Evolutionary conservation across 805 yeast species (phyloP).

Genomic region (Metschnikowia amazonensis): DNA sequence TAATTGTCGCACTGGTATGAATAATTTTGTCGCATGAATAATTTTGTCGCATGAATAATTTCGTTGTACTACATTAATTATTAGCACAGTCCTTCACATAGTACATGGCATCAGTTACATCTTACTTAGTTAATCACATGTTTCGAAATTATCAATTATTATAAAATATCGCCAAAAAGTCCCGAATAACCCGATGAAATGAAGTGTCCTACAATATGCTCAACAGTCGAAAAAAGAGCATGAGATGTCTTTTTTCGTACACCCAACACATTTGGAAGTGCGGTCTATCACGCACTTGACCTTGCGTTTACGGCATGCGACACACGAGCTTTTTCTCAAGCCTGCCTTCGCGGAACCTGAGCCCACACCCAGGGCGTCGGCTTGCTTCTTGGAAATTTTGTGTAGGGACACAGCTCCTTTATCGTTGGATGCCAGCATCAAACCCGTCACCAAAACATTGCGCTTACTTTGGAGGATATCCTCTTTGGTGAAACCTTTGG

Average conservation of each 20-base stretch:
- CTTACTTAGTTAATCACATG: too few relatives aligned
- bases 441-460: slow-evolving; percentile 3
- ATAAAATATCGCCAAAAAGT: not conserved
- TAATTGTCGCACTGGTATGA: too few relatives aligned
- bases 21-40: too few relatives aligned
- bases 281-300: slow-evolving; percentile 39
- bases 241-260: slow-evolving; percentile 33
- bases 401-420: slow-evolving; percentile 5
- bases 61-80: too few relatives aligned
- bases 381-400: slow-evolving; percentile 16
- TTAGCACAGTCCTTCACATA: too few relatives aligned
- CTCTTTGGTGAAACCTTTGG: slow-evolving; percentile 64
- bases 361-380: slow-evolving; percentile 1
- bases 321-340: slow-evolving; percentile 37
- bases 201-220: not conserved
- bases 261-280: slow-evolving; percentile 37
- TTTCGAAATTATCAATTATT: not conserved
- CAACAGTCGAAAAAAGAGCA: slow-evolving; percentile 24
- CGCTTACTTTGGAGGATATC: slow-evolving; percentile 45
- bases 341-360: not conserved
- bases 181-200: slow-evolving; percentile 3
- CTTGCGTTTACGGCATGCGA: slow-evolving; percentile 40
- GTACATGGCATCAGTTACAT: too few relatives aligned
- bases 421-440: slow-evolving; percentile 1
- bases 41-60: too few relatives aligned